phyloP scores from a whole-genome alignment of 352 stramenopile species.

The Phytophthora sp. region DNA sequence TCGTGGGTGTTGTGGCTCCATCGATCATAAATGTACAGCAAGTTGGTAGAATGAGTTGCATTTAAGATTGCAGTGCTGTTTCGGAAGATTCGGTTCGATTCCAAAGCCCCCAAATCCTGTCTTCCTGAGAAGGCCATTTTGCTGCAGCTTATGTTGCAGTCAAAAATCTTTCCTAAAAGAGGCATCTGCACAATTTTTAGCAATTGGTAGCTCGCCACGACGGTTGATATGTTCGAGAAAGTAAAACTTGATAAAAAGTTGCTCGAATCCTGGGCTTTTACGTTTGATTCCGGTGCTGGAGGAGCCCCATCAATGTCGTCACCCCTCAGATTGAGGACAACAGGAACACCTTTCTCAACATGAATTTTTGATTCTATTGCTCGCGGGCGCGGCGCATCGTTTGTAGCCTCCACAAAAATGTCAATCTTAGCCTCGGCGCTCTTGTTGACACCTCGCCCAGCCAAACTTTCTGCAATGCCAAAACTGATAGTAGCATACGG shows the following conservation, averaged over 20 bases:
- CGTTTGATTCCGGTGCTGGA: not conserved
- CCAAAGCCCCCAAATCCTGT: not conserved
- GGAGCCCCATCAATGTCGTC: conserved; percentile 43
- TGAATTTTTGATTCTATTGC: conserved; percentile 24
- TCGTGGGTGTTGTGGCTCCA: conserved; percentile 13
- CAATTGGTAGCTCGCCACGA: conserved; percentile 16
- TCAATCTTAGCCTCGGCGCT: conserved; percentile 37
- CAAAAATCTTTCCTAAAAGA: conserved; percentile 59
- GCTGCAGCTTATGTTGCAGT: conserved; percentile 42
- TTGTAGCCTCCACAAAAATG: conserved; percentile 64
- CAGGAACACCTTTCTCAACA: conserved; percentile 20
- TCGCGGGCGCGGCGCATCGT: conserved; percentile 44
- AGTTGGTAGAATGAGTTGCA: conserved; percentile 48
- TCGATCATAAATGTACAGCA: conserved; percentile 58
- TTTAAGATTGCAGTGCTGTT: conserved; percentile 20
- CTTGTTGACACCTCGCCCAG: conserved; percentile 36
- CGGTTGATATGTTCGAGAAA: conserved; percentile 14
- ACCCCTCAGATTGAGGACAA: conserved; percentile 45
- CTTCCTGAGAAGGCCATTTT: not conserved
- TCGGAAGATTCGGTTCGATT: conserved; percentile 16
- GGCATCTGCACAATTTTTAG: conserved; percentile 55
- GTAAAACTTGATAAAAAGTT: conserved; percentile 24
- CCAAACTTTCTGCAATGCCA: conserved; percentile 39
- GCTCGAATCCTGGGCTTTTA: not conserved
- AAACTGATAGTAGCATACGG: conserved; percentile 45